phyloP scores from a whole-genome alignment of 2,329 filamentous ascomycete species.

The Tolypocladium tropicale region DNA sequence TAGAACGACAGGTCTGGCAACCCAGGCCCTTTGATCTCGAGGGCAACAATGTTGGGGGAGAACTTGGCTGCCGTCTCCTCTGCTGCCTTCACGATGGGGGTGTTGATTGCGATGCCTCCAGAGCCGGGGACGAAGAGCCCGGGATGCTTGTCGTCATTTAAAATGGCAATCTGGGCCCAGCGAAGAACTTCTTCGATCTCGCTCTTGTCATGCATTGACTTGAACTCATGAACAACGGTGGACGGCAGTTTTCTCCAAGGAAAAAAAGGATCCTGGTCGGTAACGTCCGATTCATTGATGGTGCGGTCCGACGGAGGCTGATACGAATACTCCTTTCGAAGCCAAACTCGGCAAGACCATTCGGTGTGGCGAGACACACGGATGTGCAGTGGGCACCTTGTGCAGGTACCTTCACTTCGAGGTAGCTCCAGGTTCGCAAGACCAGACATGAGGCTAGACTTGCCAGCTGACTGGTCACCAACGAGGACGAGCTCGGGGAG shows the following conservation, averaged over 20 bases:
- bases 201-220: constrained; percentile 46
- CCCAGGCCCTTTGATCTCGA: constrained; percentile 63
- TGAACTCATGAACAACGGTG: constrained; percentile 46
- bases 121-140: constrained; percentile 44
- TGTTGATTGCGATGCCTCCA: constrained; percentile 28
- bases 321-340: constrained; percentile 57
- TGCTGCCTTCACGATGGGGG: constrained; percentile 21
- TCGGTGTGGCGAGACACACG: constrained; percentile 47
- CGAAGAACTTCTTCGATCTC: constrained; percentile 58
- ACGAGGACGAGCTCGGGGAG: constrained; percentile 75
- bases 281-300: constrained; percentile 37
- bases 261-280: constrained; percentile 43
- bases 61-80: constrained; percentile 52
- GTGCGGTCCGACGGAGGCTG: constrained; percentile 25
- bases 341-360: constrained; percentile 59
- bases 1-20: constrained; percentile 73
- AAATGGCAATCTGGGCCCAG: constrained; percentile 66
- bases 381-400: constrained; percentile 72
- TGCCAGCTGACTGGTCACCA: constrained; percentile 78
- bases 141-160: constrained; percentile 53
- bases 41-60: constrained; percentile 68
- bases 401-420: constrained; percentile 62
- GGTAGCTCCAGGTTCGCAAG: constrained; percentile 63
- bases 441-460: constrained; percentile 58
- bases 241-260: constrained; percentile 50